phyloP scores from a whole-genome alignment of 2,329 filamentous ascomycete genomes.

The Penicillium sp. region DNA sequence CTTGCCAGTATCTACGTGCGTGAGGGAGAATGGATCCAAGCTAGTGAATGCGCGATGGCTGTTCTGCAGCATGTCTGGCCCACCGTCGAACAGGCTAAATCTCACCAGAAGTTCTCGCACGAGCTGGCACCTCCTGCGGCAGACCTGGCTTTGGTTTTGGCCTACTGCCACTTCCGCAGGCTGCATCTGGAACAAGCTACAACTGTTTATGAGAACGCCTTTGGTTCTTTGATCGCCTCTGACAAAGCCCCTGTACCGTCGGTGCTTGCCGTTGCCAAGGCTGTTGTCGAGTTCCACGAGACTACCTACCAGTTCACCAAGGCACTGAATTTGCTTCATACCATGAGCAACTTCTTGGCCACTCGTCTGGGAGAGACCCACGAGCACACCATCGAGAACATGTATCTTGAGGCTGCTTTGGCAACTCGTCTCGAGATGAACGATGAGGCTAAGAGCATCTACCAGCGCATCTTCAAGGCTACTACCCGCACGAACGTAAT shows the following conservation, averaged over 20 bases:
- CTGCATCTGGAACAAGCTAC: conserved; percentile 33
- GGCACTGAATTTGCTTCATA: conserved; percentile 32
- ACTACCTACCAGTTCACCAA: conserved; percentile 39
- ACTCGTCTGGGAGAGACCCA: conserved; percentile 39
- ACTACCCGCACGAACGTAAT: conserved; percentile 32
- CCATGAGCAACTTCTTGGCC: conserved; percentile 35
- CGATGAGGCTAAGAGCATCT: conserved; percentile 41
- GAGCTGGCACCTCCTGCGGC: conserved; percentile 35
- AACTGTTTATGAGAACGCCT: conserved; percentile 36
- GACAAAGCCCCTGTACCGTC: conserved; percentile 35
- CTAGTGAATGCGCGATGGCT: conserved; percentile 30
- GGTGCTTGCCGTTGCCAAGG: conserved; percentile 35
- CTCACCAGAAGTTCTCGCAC: conserved; percentile 30
- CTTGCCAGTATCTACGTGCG: conserved; percentile 34
- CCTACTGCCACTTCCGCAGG: conserved; percentile 37
- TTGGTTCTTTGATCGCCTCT: conserved; percentile 33
- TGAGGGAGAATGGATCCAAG: conserved; percentile 34
- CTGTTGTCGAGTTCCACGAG: conserved; percentile 39
- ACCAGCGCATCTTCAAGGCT: conserved; percentile 47
- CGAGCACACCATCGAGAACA: conserved; percentile 47
- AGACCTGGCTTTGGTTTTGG: conserved; percentile 34
- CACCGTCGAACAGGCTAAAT: conserved; percentile 30
- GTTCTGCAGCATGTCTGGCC: conserved; percentile 38
- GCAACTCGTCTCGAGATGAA: conserved; percentile 44
- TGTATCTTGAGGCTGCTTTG: conserved; percentile 51